Evolutionary conservation across 805 yeast genomes (phyloP), one percentile per base, ranked within the genome.

Genomic region (Millerozyma acaciae): DNA sequence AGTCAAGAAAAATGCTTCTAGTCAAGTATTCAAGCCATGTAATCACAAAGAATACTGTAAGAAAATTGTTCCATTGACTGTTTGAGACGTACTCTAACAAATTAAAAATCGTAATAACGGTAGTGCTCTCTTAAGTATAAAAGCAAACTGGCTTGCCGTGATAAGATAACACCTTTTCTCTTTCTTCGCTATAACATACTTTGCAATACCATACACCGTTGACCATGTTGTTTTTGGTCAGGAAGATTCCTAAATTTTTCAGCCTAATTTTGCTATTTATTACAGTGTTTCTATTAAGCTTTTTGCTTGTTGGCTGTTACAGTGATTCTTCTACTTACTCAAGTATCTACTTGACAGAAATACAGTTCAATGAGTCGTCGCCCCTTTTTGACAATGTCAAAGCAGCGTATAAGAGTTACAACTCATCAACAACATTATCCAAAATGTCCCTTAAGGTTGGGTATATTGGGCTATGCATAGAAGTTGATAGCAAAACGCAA

Each of bases 221-320:
- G 9, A 25, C 18, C 8, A 28, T 19, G 10, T 10, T 19, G 9
- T 28, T 21, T 7, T 26, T 38, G 24, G 22, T 62, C 15, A 29
- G 22, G 21, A 30, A 31, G 16, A 15, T 60, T 39, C 74, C 78
- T n/a, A 66, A 71, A 32, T 40, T 68, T 10, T 35, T 70, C 14
- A 52, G 67, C 26, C 40, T 71, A 7, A 20, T 68, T 0, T 43
- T 73, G 3, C 60, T 75, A 21, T 55, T 78, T 39, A 68, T 78
- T 13, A 49, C 73, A 1, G 57, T 70, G 2, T 69, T 78, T 37
- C 52, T 81, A 5, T 52, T 79, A 13, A 63, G 76, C 1, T 80
- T 78, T 50, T 55, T 80, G 5, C 54, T 80, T 8, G 47, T 78
- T 5, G 83, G 87, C 2, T 76, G 83, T 34, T 64, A 72, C 14